A percentile compares a stretch with the other conserved stretches of the same genome.
phyloP scores from a whole-genome alignment of 768 basidiomycete genomes.

The Leucocoprinus sp. region DNA sequence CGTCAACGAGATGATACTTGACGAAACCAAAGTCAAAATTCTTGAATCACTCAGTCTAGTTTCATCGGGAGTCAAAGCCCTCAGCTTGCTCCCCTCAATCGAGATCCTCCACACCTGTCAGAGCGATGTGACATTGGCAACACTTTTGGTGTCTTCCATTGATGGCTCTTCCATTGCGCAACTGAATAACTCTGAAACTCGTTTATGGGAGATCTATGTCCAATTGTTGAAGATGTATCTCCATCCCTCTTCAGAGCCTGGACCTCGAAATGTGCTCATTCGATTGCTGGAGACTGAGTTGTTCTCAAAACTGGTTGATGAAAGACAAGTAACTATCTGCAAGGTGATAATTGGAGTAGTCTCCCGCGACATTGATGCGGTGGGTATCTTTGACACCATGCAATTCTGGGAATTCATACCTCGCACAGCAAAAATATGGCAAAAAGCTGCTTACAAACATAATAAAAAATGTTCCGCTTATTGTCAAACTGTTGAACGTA shows the following conservation, averaged over 20 bases:
- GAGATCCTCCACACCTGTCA: constrained; percentile 24
- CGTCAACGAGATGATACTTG: constrained; percentile 45
- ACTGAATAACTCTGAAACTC: constrained; percentile 35
- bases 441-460: constrained; percentile 43
- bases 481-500: constrained; percentile 40
- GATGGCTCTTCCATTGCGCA: constrained; percentile 36
- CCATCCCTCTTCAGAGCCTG: constrained; percentile 34
- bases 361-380: constrained; percentile 36
- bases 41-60: constrained; percentile 40
- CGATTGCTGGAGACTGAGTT: constrained; percentile 45
- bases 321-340: constrained; percentile 49
- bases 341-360: constrained; percentile 48
- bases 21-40: constrained; percentile 42
- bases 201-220: constrained; percentile 46
- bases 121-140: constrained; percentile 29
- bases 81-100: constrained; percentile 53
- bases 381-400: constrained; percentile 21
- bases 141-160: constrained; percentile 37
- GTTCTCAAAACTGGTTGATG: constrained; percentile 42
- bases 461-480: constrained; percentile 42
- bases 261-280: constrained; percentile 33
- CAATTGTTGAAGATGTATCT: constrained; percentile 37
- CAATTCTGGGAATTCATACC: constrained; percentile 1
- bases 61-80: constrained; percentile 37
- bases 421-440: constrained; percentile 32